These are phyloP conservation scores for Nicotiana sylvestris DNA, from an alignment of 257 asterid species.

Conservation along the genomic window DNA sequence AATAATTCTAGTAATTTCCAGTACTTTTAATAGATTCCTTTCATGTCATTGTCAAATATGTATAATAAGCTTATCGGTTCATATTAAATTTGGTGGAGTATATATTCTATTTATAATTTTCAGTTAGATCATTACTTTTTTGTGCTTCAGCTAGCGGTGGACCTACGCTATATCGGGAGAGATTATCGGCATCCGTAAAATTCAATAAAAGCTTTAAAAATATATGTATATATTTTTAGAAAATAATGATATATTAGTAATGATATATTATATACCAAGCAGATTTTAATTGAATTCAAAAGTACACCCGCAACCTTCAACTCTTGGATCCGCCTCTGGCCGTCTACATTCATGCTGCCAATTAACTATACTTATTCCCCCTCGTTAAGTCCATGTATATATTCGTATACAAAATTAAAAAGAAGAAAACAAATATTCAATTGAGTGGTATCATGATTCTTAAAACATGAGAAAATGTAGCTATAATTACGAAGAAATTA, in stretches of 20 bases:
- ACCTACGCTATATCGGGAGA: too few relatives aligned
- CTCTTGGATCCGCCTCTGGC: too few relatives aligned
- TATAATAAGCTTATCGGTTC: not conserved
- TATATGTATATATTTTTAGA: too few relatives aligned
- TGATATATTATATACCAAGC: too few relatives aligned
- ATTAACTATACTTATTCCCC: not conserved
- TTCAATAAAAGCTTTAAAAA: too few relatives aligned
- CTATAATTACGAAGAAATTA: too few relatives aligned
- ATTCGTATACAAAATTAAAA: too few relatives aligned
- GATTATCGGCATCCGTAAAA: too few relatives aligned
- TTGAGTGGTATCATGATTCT: not conserved
- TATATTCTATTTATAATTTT: conserved; percentile 9
- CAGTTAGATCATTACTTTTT: not conserved
- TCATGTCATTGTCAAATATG: conserved; percentile 10
- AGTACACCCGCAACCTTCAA: too few relatives aligned
- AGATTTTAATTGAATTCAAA: too few relatives aligned
- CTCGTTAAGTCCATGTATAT: too few relatives aligned
- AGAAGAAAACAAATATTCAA: not conserved
- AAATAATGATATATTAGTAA: too few relatives aligned
- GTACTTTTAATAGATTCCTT: conserved; percentile 3
- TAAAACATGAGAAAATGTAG: not conserved
- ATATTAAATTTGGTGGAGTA: not conserved
- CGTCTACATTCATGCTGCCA: not conserved
- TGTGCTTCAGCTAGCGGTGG: not conserved
- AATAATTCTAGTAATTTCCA: not conserved